phyloP scores from a whole-genome alignment of 1,139 yeast species.

The Kodamaea fungicola region DNA sequence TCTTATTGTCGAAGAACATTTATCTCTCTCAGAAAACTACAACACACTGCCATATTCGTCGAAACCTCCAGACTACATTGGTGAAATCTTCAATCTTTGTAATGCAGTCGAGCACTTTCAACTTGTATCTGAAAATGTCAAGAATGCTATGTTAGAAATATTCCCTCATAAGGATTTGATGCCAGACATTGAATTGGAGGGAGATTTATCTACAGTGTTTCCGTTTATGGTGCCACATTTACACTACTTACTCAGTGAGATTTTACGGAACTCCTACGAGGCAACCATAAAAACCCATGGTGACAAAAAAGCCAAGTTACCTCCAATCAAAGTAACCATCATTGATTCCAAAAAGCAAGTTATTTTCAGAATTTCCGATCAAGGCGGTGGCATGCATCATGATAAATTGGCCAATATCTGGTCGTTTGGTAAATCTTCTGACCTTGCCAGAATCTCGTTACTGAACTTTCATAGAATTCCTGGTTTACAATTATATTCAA shows the following conservation, averaged over 20 bases:
- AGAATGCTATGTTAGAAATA: slow-evolving; percentile 39
- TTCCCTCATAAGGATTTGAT: slow-evolving; percentile 55
- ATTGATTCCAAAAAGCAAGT: slow-evolving; percentile 65
- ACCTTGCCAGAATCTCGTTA: slow-evolving; percentile 52
- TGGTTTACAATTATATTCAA: slow-evolving; percentile 46
- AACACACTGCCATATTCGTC: slow-evolving; percentile 38
- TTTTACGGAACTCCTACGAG: slow-evolving; percentile 77
- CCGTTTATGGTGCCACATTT: slow-evolving; percentile 85
- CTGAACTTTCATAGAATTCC: slow-evolving; percentile 68
- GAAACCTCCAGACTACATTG: slow-evolving; percentile 69
- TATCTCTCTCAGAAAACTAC: slow-evolving; percentile 69
- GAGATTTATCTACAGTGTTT: slow-evolving; percentile 58
- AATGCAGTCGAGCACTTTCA: slow-evolving; percentile 66
- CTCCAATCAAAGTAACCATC: slow-evolving; percentile 71
- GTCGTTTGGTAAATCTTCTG: slow-evolving; percentile 77
- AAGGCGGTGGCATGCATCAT: slow-evolving; percentile 79
- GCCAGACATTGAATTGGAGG: slow-evolving; percentile 76
- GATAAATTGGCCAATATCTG: slow-evolving; percentile 62
- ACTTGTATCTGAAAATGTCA: slow-evolving; percentile 49
- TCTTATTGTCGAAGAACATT: slow-evolving; percentile 86
- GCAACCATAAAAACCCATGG: slow-evolving; percentile 59
- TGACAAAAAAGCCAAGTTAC: slow-evolving; percentile 37
- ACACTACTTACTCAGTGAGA: slow-evolving; percentile 82
- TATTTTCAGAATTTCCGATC: slow-evolving; percentile 77
- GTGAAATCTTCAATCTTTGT: slow-evolving; percentile 81